Base-by-base conservation (phyloP, 371 early-diverging fungal species). In the Mucor saturninus region DNA sequence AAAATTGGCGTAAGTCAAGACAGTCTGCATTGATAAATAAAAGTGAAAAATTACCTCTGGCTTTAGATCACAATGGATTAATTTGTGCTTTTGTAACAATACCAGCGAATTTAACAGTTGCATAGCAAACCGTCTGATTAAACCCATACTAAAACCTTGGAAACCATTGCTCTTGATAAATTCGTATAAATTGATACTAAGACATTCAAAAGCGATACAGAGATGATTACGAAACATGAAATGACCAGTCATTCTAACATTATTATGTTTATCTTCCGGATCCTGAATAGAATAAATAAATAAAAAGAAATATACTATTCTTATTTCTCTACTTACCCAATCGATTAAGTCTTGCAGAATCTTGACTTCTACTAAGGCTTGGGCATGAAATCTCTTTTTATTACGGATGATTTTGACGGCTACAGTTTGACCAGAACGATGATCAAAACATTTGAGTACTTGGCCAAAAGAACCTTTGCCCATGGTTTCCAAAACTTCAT, bases 381-480 rank as follows among this genome's bases (percentile, higher is more conserved):
- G 95, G 32, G 90, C 83, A 75, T 91, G 93, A 73, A 95, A 96
- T 26, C 92, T 82, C 70, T 87, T 91, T 80, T 91, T 91, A 75
- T 93, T 94, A 37, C 94, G 84, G 51, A 96, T 95, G 21, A 97
- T 88, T 74, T 97, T 97, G 37, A 95, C 79, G 10, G 97, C 97
- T n/a, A 92, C 89, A 29, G 84, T 75, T 31, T 78, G 76, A 37
- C 93, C 91, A 1, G 83, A 75, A 58, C 86, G 83, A 74, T 93
- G 93, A 69, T 94, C 93, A 56, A 83, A 86, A 57, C 92, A 92
- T 65, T 91, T 90, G 46, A 93, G 76, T 3, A 96, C 96, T 71
- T 95, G 94, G 2, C 97, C 96, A 75, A 95, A 97, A 3, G 93
- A 92, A 3, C 97, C 97, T 69, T 91, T 93, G 40, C 97, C 97